Percentiles rank a stretch among this genome's conserved stretches.
Conservation (phyloP, 306 rosid species). For the Geum urbanum region DNA sequence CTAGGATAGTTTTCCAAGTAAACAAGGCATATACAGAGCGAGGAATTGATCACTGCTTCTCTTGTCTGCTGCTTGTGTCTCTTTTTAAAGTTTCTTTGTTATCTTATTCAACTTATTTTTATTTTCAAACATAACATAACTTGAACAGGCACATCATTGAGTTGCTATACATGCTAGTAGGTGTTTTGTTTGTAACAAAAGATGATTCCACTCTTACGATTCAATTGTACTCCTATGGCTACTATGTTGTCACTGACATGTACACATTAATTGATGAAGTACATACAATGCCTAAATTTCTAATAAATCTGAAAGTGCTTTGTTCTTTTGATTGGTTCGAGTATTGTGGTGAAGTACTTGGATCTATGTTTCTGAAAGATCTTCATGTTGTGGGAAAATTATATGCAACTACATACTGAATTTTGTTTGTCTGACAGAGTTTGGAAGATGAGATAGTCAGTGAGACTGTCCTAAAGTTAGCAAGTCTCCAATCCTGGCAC, state of each 20-base stretch:
- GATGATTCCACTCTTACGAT: not conserved
- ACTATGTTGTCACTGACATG: not conserved
- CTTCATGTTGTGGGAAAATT: not conserved
- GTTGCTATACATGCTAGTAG: not conserved
- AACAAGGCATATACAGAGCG: no score
- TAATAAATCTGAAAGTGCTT: not conserved
- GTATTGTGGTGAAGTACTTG: not conserved
- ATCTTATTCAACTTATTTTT: not conserved
- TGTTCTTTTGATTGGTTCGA: not conserved
- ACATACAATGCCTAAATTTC: not conserved
- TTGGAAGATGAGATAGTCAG: constrained; percentile 97
- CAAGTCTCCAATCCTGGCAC: constrained; percentile 88
- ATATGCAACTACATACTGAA: not conserved
- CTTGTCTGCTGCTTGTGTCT: not conserved
- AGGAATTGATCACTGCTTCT: not conserved
- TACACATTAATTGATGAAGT: not conserved
- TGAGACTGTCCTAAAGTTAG: constrained; percentile 68
- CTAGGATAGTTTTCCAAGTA: no score
- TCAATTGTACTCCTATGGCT: not conserved
- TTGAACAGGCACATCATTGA: not conserved
- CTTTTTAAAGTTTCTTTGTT: not conserved
- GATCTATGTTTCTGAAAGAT: not conserved
- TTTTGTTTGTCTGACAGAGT: constrained; percentile 49
- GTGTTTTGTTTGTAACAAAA: not conserved
- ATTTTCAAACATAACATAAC: not conserved